Base-by-base conservation (phyloP, 305 asterid genomes). In the Fraxinus floribunda region DNA sequence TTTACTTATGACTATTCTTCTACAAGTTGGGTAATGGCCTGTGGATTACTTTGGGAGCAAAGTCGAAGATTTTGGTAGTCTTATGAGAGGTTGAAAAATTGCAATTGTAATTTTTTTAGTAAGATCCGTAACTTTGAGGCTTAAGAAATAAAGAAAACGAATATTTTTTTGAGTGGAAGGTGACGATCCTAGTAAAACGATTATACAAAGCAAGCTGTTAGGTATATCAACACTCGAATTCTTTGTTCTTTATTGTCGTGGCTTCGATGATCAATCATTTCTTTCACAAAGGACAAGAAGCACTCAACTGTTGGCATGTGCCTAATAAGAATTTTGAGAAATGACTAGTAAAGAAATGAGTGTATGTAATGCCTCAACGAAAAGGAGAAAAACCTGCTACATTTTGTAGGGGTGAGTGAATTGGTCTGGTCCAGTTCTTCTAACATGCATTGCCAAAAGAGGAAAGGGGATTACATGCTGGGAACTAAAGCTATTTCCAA, bases 331-430 rank as follows among this genome's bases (percentile, higher is more conserved):
- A 57, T 52, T 76, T 82, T 29, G 7, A 64, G 34, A 64, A 24
- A 64, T 26, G 35, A 24, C 73, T 77, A 83, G 38, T 80, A 57
- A 24, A 3, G 35, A 64, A 20, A 82, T 36, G 35, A 86, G 39
- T 55, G 49, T 36, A 62, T 68, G 66, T 80, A 86, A 83, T 83
- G 83, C 66, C 71, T 62, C 57, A 75, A 57, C n/a, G 75, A 74
- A 83, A 83, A 66, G 81, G 60, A 70, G 16, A 62, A 85, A 49
- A 55, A 66, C 18, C 60, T 83, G 79, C 41, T 38, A 44, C 26
- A 46, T 15, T 66, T 68, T 24, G 7, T 9, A 26, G 15, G 18
- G 2, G 73, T 44, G 52, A 44, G 52, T 24, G 35, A 60, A 20
- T 10, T 64, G 73, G 35, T 64, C 73, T 24, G 35, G 73, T 60